These are phyloP conservation scores for Monosporascus cannonballus DNA, from an alignment of 2,329 filamentous ascomycete species.

Conservation along the genomic window DNA sequence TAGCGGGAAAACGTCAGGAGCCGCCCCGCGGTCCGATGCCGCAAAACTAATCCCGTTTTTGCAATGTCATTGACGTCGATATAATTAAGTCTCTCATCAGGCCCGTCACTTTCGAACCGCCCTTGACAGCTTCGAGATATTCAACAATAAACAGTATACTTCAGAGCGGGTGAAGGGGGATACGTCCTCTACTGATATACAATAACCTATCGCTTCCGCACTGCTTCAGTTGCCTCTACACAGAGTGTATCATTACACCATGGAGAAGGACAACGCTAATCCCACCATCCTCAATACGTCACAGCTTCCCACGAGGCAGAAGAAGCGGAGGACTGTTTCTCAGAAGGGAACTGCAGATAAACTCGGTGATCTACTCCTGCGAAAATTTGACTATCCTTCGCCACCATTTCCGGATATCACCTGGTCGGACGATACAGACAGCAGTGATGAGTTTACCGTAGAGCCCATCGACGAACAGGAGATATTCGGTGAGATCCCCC, in stretches of 20 bases:
- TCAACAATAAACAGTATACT: no score
- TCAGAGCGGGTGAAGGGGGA: no score
- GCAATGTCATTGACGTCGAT: no score
- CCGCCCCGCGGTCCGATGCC: no score
- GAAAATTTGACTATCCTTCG: slow-evolving; percentile 38
- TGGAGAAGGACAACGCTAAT: slow-evolving; percentile 67
- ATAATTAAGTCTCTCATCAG: no score
- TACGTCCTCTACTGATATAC: no score
- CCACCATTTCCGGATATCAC: slow-evolving; percentile 33
- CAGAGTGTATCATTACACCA: neutral
- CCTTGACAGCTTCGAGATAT: no score
- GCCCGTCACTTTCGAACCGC: no score
- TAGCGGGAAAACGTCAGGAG: no score
- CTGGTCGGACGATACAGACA: slow-evolving; percentile 30
- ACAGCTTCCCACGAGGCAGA: slow-evolving; percentile 76
- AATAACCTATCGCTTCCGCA: no score
- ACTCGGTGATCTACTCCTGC: slow-evolving; percentile 41
- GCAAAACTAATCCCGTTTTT: no score
- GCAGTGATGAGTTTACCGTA: slow-evolving; percentile 53
- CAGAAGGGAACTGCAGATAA: slow-evolving; percentile 41
- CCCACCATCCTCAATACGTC: slow-evolving; percentile 85
- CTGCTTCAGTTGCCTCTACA: no score
- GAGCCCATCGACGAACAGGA: slow-evolving; percentile 96
- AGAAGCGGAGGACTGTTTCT: slow-evolving; percentile 42
- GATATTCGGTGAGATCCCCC: slow-evolving; percentile 66